phyloP scores from a whole-genome alignment of 1,284 basidiomycete species.

The Cystobasidium slooffiae region DNA sequence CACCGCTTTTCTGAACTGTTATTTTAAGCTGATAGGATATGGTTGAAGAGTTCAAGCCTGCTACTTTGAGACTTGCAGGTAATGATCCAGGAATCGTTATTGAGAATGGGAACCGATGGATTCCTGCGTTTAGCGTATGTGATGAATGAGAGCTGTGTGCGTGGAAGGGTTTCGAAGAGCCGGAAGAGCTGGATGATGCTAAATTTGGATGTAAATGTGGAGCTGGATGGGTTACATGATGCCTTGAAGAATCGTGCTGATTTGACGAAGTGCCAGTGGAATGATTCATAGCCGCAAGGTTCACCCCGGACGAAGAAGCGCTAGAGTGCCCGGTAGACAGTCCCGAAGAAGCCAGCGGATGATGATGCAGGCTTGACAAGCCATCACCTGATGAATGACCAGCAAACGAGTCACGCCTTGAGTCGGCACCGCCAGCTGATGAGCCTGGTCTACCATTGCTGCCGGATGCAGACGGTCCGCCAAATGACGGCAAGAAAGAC shows the following conservation, averaged over 20 bases:
- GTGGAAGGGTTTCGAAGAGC: conserved; percentile 37
- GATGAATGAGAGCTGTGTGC: conserved; percentile 70
- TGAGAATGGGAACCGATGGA: conserved; percentile 86
- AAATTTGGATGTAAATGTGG: background rate
- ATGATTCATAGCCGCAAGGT: conserved; percentile 14
- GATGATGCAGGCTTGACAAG: background rate
- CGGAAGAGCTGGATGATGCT: background rate
- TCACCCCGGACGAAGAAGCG: conserved; percentile 1
- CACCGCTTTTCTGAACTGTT: conserved; percentile 69
- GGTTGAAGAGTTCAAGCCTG: conserved; percentile 63
- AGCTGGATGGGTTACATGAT: conserved; percentile 1
- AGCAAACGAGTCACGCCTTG: background rate
- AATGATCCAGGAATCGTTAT: conserved; percentile 78
- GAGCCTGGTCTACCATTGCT: conserved; percentile 31
- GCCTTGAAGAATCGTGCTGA: conserved; percentile 52
- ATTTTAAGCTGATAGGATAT: conserved; percentile 86
- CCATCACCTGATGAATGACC: background rate
- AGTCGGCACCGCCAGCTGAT: conserved; percentile 1
- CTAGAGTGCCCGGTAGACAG: conserved; percentile 34
- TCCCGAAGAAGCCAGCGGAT: background rate
- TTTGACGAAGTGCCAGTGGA: conserved; percentile 68
- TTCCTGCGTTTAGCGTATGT: conserved; percentile 83
- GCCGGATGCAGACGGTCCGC: conserved; percentile 10
- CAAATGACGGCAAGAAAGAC: conserved; percentile 47
- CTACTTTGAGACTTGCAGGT: conserved; percentile 73